A percentile compares a stretch with the other conserved stretches of the same genome.
These are phyloP conservation scores for Aspergillus carlsbadensis DNA, from an alignment of 495 filamentous ascomycete genomes.

Conservation along the genomic window DNA sequence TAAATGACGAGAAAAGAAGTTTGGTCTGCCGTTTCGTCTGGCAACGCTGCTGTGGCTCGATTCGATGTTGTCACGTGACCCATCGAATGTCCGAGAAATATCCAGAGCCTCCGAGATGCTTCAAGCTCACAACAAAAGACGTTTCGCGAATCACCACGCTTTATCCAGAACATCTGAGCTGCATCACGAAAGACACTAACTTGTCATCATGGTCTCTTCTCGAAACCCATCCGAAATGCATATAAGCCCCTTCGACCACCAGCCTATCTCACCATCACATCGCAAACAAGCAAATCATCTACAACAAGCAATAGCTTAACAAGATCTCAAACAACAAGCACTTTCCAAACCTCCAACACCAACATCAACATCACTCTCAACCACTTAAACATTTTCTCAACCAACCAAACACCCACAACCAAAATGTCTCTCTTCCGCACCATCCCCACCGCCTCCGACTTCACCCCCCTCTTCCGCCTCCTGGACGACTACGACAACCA, in stretches of 20 bases:
- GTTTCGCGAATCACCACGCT: constrained; percentile 13
- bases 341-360: not conserved
- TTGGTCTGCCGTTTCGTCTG: not conserved
- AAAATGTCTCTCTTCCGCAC: constrained; percentile 43
- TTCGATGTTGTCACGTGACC: constrained; percentile 24
- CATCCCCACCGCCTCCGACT: constrained; percentile 34
- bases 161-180: constrained; percentile 11
- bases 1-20: not conserved
- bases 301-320: not conserved
- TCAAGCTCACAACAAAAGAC: not conserved
- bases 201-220: constrained; percentile 10
- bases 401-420: constrained; percentile 10
- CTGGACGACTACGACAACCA: constrained; percentile 47
- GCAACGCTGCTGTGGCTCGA: not conserved
- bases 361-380: not conserved
- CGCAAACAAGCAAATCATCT: constrained; percentile 6
- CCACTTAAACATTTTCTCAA: constrained; percentile 13
- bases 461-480: constrained; percentile 46
- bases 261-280: constrained; percentile 8
- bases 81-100: constrained; percentile 30
- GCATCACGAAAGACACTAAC: not conserved
- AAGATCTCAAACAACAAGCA: not conserved
- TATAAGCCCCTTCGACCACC: constrained; percentile 17
- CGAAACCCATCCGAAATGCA: constrained; percentile 5
- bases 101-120: constrained; percentile 17